Base-by-base conservation (phyloP, 1,284 basidiomycete species). In the Tranzscheliella williamsii region DNA sequence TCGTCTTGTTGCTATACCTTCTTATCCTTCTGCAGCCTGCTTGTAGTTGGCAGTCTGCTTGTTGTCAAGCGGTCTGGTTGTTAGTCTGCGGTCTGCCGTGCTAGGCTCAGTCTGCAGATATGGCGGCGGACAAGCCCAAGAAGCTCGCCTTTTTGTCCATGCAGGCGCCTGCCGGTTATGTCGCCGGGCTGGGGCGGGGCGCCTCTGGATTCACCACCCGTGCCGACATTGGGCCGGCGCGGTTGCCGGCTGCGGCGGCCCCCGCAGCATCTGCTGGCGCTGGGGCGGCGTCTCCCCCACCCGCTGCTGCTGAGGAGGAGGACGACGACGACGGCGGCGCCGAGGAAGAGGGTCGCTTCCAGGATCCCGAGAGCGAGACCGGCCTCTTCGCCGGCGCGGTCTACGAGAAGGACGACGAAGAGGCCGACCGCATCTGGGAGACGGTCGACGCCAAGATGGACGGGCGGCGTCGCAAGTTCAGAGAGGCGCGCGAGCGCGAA, bases 181-280 rank as follows among this genome's bases (percentile, higher is more conserved):
- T 77, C 4, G 75, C 75, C 0, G 75, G 75, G 47, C 48, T 77
- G 8, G 75, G 75, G 12, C 61, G 75, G 22, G 73, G 75, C 79
- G 93, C 94, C 40, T 95, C 92, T 41, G 95, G 94, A 52, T 98
- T 98, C 80, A 98, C 94, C 0, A 98, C 93, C 7, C 88, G 94
- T 42, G 95, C 92, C 37, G 94, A 98, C 85, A 98, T 99, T 64
- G 94, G 94, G 78, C 95, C 94, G 37, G 94, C 94, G 4, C 84
- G 95, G 78, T 89, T 88, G 13, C 90, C 90, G 60, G 85, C 84
- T 37, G 21, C 37, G 22, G 21, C 44, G 39, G n/a, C 57, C 24
- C 33, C 54, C 36, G 44, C 40, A n/a, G 43, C 41, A 23, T 4
- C 26, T 13, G 15, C 21, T 4, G 24, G 37, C 0, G 61, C 38